Base-by-base conservation (phyloP, 371 early-diverging fungal genomes). In the Blakeslea trispora region DNA sequence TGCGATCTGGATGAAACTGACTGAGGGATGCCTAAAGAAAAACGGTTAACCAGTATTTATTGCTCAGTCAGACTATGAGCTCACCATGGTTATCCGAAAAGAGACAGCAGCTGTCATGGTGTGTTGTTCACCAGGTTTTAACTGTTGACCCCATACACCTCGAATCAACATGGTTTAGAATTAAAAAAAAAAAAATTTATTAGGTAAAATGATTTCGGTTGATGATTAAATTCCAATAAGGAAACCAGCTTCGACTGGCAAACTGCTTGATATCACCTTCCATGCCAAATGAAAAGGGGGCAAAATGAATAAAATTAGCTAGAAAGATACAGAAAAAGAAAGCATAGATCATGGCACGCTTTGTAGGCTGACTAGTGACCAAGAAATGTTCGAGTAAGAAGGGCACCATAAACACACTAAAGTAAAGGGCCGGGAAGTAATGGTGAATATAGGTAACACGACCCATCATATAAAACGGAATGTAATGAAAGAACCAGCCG, bases 361-460 rank as follows among this genome's bases (percentile, higher is more conserved):
- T 59, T 31, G 21, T 49, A 0, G 52, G 24, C 7, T 57, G 59
- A 0, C 62, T 23, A 0, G 45, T 35, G 1, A 19, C 15, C 15
- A 72, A 72, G 45, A 91, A 68, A 61, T 90, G 89, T 59, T 98
- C 96, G 19, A 93, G 43, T 43, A 92, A 60, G 66, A 82, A 89
- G 24, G 84, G 83, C 15, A 81, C 78, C 71, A 88, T 74, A 43
- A 97, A 80, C 41, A 96, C 84, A 24, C 91, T 87, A 79, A 99
- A 99, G 75, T 98, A 98, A 31, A 99, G 74, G 0, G 99, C 94
- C 0, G 99, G 98, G 75, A 97, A 98, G 72, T 99, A 99, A 71
- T 99, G 99, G 72, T 99, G 99, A 40, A 99, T 76, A 70, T 97
- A 98, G 0, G 92, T 92, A 18, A 99, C 99, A 41, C 99, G 90